These are phyloP conservation scores for Kandelia obovata DNA, from an alignment of 345 rosid species.

Conservation along the genomic window DNA sequence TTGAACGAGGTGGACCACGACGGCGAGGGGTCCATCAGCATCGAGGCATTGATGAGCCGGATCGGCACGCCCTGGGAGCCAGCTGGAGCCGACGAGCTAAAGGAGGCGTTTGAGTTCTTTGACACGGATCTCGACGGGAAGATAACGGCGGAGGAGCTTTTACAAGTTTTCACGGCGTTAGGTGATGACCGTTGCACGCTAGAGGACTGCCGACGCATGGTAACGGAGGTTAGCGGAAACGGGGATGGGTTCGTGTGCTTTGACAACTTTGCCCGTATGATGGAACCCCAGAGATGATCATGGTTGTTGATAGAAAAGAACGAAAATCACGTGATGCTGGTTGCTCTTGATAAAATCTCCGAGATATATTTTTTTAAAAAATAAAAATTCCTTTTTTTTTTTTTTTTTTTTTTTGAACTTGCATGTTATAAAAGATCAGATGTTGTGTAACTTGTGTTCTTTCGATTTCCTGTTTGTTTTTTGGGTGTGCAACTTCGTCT, in stretches of 20 bases:
- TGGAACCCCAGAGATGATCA: conserved; percentile 41
- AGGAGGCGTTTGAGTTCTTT: conserved; percentile 66
- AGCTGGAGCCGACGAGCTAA: conserved; percentile 57
- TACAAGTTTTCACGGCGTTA: conserved; percentile 41
- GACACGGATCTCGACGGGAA: conserved; percentile 82
- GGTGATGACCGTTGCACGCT: conserved; percentile 80
- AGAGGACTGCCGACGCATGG: conserved; percentile 89
- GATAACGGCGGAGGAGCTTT: conserved; percentile 80
- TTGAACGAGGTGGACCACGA: conserved; percentile 51
- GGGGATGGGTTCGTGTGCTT: conserved; percentile 90
- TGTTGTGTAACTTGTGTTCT: no score
- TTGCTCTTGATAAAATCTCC: neutral
- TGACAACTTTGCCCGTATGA: conserved; percentile 75
- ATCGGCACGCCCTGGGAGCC: conserved; percentile 44
- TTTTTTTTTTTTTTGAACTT: neutral
- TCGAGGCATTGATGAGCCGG: conserved; percentile 51
- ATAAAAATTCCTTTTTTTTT: neutral
- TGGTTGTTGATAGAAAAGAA: neutral
- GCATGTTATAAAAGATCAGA: no score
- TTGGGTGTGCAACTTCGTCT: no score
- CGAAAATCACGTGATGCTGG: neutral
- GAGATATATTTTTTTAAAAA: neutral
- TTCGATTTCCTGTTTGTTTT: no score
- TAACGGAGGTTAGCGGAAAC: conserved; percentile 62
- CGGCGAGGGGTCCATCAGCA: conserved; percentile 45